phyloP scores from a whole-genome alignment of 306 rosid species.

The Quillaja saponaria region DNA sequence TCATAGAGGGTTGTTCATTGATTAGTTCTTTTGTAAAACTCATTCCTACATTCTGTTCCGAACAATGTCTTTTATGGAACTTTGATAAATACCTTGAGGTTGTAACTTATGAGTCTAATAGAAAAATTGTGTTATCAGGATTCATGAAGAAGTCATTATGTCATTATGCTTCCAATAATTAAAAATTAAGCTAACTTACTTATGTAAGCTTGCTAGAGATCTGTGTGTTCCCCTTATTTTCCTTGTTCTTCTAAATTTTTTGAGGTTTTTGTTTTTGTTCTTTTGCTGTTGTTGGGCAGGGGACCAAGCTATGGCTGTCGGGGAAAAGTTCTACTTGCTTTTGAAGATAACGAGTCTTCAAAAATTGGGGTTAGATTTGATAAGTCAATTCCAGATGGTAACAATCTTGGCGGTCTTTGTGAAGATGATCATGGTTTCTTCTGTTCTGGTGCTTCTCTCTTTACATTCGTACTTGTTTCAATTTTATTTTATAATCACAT shows the following conservation, averaged over 20 bases:
- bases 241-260: slow-evolving; percentile 9
- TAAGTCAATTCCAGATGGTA: slow-evolving; percentile 89
- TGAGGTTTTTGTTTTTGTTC: slow-evolving; percentile 15
- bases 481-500: slow-evolving; percentile 11
- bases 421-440: slow-evolving; percentile 91
- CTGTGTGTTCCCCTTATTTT: not conserved
- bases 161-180: no score
- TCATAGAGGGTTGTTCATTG: not conserved
- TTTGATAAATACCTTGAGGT: not conserved
- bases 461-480: not conserved
- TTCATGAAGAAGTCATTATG: not conserved
- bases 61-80: not conserved
- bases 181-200: not conserved
- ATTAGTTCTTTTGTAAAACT: not conserved
- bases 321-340: slow-evolving; percentile 85
- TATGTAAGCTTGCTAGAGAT: not conserved
- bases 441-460: slow-evolving; percentile 69
- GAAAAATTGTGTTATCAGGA: not conserved
- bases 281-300: slow-evolving; percentile 47
- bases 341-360: slow-evolving; percentile 81
- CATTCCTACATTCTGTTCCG: not conserved
- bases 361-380: slow-evolving; percentile 98
- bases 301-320: slow-evolving; percentile 85
- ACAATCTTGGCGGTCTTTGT: slow-evolving; percentile 91
- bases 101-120: not conserved